Percentiles rank a stretch among this genome's conserved stretches.
Conservation (phyloP, 2,329 filamentous ascomycete species). For the Botrytis cinerea region DNA sequence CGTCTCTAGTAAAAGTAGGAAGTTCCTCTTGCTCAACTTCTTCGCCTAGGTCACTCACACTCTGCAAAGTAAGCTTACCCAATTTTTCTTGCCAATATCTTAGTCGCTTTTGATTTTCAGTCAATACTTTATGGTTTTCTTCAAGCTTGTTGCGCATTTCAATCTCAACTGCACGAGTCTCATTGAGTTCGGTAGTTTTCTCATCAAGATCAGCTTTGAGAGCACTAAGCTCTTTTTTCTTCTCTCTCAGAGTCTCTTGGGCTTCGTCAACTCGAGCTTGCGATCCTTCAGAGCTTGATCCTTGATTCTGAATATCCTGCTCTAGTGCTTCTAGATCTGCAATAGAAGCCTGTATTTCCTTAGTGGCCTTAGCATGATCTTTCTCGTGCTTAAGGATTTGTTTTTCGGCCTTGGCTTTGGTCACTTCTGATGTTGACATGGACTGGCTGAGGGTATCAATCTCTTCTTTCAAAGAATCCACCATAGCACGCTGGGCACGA, state of each 20-base stretch:
- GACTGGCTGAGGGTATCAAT: constrained; percentile 79
- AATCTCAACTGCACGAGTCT: constrained; percentile 85
- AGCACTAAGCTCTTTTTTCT: constrained; percentile 75
- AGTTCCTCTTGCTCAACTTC: constrained; percentile 59
- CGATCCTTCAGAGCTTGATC: constrained; percentile 71
- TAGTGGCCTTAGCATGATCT: constrained; percentile 73
- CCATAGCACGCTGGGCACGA: constrained; percentile 84
- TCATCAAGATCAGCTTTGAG: constrained; percentile 86
- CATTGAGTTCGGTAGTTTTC: constrained; percentile 82
- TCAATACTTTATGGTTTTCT: constrained; percentile 86
- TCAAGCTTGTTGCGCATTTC: constrained; percentile 99
- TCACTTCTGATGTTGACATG: constrained; percentile 82
- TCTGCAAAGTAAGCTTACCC: constrained; percentile 78
- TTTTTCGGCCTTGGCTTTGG: constrained; percentile 91
- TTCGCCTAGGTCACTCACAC: constrained; percentile 70
- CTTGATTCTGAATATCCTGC: constrained; percentile 75
- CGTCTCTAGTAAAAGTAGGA: constrained; percentile 74
- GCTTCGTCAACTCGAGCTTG: constrained; percentile 77
- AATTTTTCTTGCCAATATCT: constrained; percentile 90
- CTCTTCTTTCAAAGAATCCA: constrained; percentile 85
- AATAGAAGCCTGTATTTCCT: constrained; percentile 72
- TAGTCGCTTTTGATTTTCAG: constrained; percentile 81
- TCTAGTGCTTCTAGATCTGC: constrained; percentile 77
- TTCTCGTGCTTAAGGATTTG: constrained; percentile 85
- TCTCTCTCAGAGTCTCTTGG: constrained; percentile 72